Evolutionary conservation across 805 yeast genomes (phyloP), one percentile per base, ranked within the genome.

Genomic region (Barnettozyma pratensis): DNA sequence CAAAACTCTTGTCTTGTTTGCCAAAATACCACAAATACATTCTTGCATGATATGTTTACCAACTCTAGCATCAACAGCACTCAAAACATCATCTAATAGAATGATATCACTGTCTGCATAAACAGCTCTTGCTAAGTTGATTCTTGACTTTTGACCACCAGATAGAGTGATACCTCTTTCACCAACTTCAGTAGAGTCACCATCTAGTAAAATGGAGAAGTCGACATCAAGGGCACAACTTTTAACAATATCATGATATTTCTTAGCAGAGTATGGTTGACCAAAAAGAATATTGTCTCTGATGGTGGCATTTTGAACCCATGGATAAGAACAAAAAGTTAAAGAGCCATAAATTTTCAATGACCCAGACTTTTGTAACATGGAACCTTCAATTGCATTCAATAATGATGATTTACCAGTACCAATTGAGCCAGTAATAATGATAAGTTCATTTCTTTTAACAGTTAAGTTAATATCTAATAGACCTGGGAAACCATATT

Each of bases 111-210:
- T 75, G 29, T 80, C 73, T 11, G 83, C 79, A 59, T 87, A 87
- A 3, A 85, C 88, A 2, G 92, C 85, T 61, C 96, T 75, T 4
- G 96, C 96, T 51, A 87, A 68, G 59, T 80, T 79, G 46, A 87
- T 76, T 63, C 96, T 76, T 0, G 95, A 92, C 69, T 87, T 87
- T 63, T 87, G 96, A 45, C 96, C 96, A 48, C 96, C 96, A n/a
- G 92, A 84, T 39, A 87, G 67, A 0, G 94, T 86, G 42, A 87
- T 81, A 58, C 96, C 96, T 62, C 87, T 75, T 63, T 87, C 96
- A 52, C 96, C 96, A 56, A 87, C 85, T 63, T 85, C 87, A 0
- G 95, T 86, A 46, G 65, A 58, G 57, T 88, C 96, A 31, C 92
- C 92, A 37, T 82, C 88, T 8, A 86, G 85, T 34, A 88, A 66